Evolutionary conservation across 164 flowering plant genomes (phyloP).

Genomic region (Warburgia ugandensis): DNA sequence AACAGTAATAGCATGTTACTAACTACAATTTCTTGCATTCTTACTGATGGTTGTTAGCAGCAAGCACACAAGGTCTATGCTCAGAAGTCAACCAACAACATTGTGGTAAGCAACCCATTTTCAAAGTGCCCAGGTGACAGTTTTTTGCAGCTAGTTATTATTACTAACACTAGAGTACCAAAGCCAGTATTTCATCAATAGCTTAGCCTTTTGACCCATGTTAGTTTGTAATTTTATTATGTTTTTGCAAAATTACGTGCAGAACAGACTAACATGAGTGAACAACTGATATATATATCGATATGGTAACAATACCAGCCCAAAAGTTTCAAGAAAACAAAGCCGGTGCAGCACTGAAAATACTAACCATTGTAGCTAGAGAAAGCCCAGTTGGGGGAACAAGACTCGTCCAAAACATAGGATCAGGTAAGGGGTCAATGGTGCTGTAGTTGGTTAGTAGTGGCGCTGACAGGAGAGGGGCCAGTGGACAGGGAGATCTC

Average conservation of each 20-base stretch:
- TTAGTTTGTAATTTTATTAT: not conserved
- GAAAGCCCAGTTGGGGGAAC: conserved; percentile 54
- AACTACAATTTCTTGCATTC: no score
- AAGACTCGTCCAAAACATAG: conserved; percentile 67
- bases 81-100: not conserved
- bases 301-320: not conserved
- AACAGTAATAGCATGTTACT: no score
- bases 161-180: no score
- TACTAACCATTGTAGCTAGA: conserved; percentile 57
- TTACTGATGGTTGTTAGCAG: not conserved
- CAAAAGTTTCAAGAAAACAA: no score
- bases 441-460: conserved; percentile 53
- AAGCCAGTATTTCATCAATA: not conserved
- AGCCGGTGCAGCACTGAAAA: not conserved
- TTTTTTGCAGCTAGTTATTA: no score
- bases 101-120: no score
- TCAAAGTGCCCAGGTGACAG: no score
- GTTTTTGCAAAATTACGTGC: not conserved
- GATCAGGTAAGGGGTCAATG: conserved; percentile 63
- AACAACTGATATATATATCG: not conserved
- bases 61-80: not conserved
- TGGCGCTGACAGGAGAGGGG: conserved; percentile 61
- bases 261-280: not conserved
- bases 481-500: conserved; percentile 41
- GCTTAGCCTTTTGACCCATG: not conserved